Conservation (phyloP, 2,329 filamentous ascomycete genomes). For the Alternaria ethzedia region DNA sequence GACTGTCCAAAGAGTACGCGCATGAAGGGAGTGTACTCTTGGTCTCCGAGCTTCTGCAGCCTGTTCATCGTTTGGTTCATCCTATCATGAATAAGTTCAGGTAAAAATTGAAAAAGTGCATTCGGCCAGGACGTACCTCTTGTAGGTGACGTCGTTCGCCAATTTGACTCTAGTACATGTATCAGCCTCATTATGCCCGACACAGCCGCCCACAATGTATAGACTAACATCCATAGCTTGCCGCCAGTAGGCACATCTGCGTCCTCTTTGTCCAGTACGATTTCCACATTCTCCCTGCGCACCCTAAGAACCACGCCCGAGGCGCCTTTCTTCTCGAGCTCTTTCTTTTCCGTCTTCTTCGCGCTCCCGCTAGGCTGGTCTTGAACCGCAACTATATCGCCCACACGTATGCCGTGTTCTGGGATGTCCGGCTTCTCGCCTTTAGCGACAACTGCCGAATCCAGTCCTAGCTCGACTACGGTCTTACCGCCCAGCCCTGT, state of each 20-base stretch:
- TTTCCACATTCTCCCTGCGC: conserved; percentile 63
- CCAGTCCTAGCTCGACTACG: conserved; percentile 78
- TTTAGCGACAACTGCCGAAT: conserved; percentile 67
- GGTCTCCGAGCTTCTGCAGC: conserved; percentile 62
- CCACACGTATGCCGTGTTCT: conserved; percentile 76
- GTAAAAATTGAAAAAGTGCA: background rate
- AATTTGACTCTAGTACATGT: conserved; percentile 62
- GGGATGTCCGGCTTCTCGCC: conserved; percentile 63
- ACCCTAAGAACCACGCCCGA: conserved; percentile 75
- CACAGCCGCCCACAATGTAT: background rate
- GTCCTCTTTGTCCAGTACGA: conserved; percentile 73
- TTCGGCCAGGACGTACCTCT: conserved; percentile 54
- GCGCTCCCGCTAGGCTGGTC: conserved; percentile 75
- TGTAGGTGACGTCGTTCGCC: conserved; percentile 70
- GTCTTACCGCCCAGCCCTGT: conserved; percentile 93
- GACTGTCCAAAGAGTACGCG: conserved; percentile 66
- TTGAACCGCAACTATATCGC: conserved; percentile 78
- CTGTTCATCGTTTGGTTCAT: conserved; percentile 70
- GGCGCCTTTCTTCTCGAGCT: conserved; percentile 71
- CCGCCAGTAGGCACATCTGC: conserved; percentile 59
- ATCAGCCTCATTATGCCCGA: conserved; percentile 40
- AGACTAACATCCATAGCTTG: conserved; percentile 68
- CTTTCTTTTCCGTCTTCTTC: conserved; percentile 74
- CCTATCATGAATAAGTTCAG: conserved; percentile 43
- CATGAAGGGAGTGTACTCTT: conserved; percentile 64